A percentile compares a stretch with the other conserved stretches of the same genome.
Conservation (phyloP, 352 stramenopile species). For the Globisporangium apiculatum region DNA sequence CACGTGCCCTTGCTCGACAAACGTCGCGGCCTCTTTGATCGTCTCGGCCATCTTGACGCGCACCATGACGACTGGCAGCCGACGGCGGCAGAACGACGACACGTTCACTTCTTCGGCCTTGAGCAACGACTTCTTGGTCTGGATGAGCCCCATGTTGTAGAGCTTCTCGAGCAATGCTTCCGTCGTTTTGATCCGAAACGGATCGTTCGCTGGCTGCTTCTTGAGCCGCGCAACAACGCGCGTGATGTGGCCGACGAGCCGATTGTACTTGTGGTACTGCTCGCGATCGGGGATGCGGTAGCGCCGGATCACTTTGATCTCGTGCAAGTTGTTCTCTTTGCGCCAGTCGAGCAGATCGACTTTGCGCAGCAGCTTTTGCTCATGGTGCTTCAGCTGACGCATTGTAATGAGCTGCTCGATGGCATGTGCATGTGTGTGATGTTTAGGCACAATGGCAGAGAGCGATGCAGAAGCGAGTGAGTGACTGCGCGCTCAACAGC, state of each 20-base stretch:
- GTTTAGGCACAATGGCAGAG: neutral
- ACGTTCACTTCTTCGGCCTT: constrained; percentile 97
- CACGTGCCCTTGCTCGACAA: constrained; percentile 98
- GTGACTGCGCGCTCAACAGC: neutral
- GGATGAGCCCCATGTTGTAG: constrained; percentile 96
- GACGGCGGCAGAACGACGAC: constrained; percentile 92
- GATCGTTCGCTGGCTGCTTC: constrained; percentile 91
- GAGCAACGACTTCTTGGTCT: constrained; percentile 94
- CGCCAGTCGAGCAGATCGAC: constrained; percentile 99
- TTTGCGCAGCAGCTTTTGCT: constrained; percentile 99
- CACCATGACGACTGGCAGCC: constrained; percentile 98
- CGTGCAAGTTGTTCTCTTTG: constrained; percentile 96
- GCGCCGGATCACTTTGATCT: constrained; percentile 96
- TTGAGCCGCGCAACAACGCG: constrained; percentile 94
- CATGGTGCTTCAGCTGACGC: constrained; percentile 93
- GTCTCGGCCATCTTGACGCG: constrained; percentile 99
- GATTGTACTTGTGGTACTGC: constrained; percentile 99
- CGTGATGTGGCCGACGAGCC: constrained; percentile 94
- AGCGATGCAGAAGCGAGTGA: neutral
- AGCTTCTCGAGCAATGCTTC: constrained; percentile 97
- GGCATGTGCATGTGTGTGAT: neutral
- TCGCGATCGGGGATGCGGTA: constrained; percentile 98
- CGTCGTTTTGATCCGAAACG: constrained; percentile 96
- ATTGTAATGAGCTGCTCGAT: constrained; percentile 27
- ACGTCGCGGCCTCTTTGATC: constrained; percentile 96